A percentile compares a stretch with the other conserved stretches of the same genome.
Conservation (phyloP, 495 filamentous ascomycete genomes). For the Extremus antarcticus region DNA sequence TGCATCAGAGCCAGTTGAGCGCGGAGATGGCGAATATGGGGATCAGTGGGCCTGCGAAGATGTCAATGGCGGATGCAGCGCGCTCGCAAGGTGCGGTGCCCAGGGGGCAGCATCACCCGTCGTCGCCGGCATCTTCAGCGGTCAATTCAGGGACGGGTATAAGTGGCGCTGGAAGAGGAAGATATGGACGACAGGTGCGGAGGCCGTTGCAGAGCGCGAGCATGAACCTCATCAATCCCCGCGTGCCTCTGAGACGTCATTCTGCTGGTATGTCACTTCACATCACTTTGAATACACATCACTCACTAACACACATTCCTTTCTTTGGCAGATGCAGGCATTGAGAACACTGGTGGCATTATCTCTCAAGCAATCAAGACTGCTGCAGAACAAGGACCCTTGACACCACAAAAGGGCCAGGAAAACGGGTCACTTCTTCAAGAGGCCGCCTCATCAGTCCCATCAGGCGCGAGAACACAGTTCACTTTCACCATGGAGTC, state of each 20-base stretch:
- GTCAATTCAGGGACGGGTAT: conserved; percentile 42
- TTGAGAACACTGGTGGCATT: conserved; percentile 44
- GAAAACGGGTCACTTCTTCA: conserved; percentile 34
- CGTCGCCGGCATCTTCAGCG: conserved; percentile 34
- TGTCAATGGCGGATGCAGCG: neutral
- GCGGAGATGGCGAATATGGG: conserved; percentile 54
- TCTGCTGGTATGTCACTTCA: conserved; percentile 4
- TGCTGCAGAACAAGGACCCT: conserved; percentile 56
- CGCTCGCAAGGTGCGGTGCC: conserved; percentile 20
- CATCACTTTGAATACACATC: neutral
- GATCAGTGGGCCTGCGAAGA: conserved; percentile 29
- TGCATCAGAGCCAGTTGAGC: conserved; percentile 52
- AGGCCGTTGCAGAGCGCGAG: conserved; percentile 46
- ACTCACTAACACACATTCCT: neutral
- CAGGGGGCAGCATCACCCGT: conserved; percentile 46
- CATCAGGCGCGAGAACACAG: conserved; percentile 59
- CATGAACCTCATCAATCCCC: conserved; percentile 2
- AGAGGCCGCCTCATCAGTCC: conserved; percentile 17
- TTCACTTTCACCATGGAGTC: conserved; percentile 89
- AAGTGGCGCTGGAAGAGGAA: conserved; percentile 68
- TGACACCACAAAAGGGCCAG: conserved; percentile 50
- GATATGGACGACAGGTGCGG: conserved; percentile 59
- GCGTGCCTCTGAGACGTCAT: conserved; percentile 5
- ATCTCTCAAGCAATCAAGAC: conserved; percentile 86
- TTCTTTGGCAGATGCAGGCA: conserved; percentile 1